These are phyloP conservation scores for Paracorniculantispora psalliotae DNA, from an alignment of 2,329 filamentous ascomycete genomes.

Conservation along the genomic window DNA sequence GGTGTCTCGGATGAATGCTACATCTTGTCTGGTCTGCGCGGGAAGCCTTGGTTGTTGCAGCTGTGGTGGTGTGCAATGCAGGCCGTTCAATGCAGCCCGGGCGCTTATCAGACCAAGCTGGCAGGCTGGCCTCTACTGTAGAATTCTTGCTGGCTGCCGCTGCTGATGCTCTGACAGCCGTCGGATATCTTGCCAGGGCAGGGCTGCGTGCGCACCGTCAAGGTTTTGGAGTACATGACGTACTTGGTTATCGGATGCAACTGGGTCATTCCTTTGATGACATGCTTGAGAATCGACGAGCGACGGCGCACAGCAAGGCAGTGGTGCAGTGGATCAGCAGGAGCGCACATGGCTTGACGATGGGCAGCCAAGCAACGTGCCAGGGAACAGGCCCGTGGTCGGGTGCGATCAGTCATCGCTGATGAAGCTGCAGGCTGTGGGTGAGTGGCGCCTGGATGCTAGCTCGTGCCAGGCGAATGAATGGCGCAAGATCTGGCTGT, in stretches of 20 bases:
- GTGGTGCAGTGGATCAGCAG: background rate
- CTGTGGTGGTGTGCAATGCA: background rate
- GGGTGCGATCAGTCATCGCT: background rate
- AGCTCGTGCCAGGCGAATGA: background rate
- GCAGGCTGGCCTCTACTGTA: background rate
- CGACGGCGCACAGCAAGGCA: background rate
- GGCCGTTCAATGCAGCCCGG: background rate
- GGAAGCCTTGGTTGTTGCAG: background rate
- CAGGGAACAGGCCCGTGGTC: constrained; percentile 1
- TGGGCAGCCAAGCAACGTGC: background rate
- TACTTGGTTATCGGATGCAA: background rate
- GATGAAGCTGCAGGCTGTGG: background rate
- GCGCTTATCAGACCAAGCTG: background rate
- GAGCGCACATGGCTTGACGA: background rate
- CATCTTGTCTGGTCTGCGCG: background rate
- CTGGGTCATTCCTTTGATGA: background rate
- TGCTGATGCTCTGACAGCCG: background rate
- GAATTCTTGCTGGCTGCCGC: background rate
- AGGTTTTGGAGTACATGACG: background rate
- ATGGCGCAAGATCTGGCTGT: constrained; percentile 10
- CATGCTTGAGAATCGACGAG: background rate
- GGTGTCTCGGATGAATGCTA: constrained; percentile 2
- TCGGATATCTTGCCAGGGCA: background rate
- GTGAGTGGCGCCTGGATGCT: constrained; percentile 1
- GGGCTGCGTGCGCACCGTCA: background rate